phyloP scores from a whole-genome alignment of 2,329 filamentous ascomycete species.

The Colletotrichum trifolii region DNA sequence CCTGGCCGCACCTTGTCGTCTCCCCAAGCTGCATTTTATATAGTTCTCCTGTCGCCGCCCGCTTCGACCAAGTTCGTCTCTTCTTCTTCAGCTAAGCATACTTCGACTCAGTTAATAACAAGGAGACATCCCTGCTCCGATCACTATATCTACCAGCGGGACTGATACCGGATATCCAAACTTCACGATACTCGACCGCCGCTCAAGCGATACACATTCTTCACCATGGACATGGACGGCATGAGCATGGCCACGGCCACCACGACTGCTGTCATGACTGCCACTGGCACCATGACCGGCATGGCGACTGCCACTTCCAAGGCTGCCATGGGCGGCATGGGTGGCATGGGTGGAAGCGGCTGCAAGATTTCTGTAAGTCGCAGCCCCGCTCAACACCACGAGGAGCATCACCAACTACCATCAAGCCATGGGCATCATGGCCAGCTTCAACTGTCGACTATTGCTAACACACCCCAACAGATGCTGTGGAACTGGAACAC shows the following conservation, averaged over 20 bases:
- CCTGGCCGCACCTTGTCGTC: slow-evolving; percentile 13
- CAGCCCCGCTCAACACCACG: slow-evolving; percentile 41
- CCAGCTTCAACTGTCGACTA: not conserved
- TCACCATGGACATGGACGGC: slow-evolving; percentile 17
- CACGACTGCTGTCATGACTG: slow-evolving; percentile 21
- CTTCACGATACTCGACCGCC: too few relatives aligned
- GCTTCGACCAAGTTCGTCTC: not conserved
- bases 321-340: slow-evolving; percentile 39
- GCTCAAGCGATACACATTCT: too few relatives aligned
- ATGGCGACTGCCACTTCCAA: slow-evolving; percentile 30
- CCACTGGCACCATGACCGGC: slow-evolving; percentile 25
- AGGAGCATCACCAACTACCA: slow-evolving; percentile 5
- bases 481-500: slow-evolving; percentile 88
- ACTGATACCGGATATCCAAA: too few relatives aligned
- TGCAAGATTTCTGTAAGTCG: slow-evolving; percentile 56
- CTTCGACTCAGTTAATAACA: not conserved
- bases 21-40: slow-evolving; percentile 7
- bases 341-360: slow-evolving; percentile 34
- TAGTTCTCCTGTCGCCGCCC: not conserved
- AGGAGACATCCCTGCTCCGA: not conserved
- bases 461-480: slow-evolving; percentile 50
- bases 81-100: slow-evolving; percentile 12
- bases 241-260: slow-evolving; percentile 30
- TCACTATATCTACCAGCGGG: too few relatives aligned
- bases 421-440: slow-evolving; percentile 27